Base-by-base conservation (phyloP, 2,329 filamentous ascomycete genomes). In the Beauveria medogensis region DNA sequence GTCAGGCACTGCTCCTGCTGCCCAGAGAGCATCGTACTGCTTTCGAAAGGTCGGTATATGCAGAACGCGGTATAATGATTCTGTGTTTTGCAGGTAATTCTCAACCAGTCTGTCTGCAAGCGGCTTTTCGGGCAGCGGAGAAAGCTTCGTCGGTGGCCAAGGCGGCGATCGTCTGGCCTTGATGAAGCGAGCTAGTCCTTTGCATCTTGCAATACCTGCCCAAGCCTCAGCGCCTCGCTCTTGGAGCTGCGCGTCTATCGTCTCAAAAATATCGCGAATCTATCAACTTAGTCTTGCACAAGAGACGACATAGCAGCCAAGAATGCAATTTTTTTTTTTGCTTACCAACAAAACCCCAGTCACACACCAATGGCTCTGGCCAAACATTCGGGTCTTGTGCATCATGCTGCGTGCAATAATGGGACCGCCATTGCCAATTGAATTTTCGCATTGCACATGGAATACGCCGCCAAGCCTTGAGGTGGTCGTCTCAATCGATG, bases 361-460 rank as follows among this genome's bases (percentile, higher is more conserved):
- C n/a, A 83, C 57, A 26, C 50, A 75, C 78, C 81, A 85, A 65
- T 84, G 81, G 34, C 80, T 83, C 65, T 78, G 78, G 1, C 83
- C 83, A 65, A 84, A 82, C 1, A 85, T 67, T 0, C 82, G 75
- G 0, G 78, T 79, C 66, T 86, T 87, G 63, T 83, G 80, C 22
- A 77, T 74, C 9, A 82, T 70, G n/a, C 75, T 75, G 8, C 77
- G 76, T 2, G 70, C 71, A 0, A 78, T 72, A 0, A 67, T 66
- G 3, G 71, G 67, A 0, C 65, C 50, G 26, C 74, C 67, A 9
- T 72, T 71, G 3, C 69, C 66, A 0, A 69, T 53, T 5, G 67
- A 66, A 26, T 65, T 70, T 30, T 80, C 75, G 55, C 69, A 69
- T 14, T 77, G 73, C 28, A 80, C 62, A 59, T 80, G 72, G 52